Conservation (phyloP, 805 yeast species). For the Schwanniomyces occidentalis region DNA sequence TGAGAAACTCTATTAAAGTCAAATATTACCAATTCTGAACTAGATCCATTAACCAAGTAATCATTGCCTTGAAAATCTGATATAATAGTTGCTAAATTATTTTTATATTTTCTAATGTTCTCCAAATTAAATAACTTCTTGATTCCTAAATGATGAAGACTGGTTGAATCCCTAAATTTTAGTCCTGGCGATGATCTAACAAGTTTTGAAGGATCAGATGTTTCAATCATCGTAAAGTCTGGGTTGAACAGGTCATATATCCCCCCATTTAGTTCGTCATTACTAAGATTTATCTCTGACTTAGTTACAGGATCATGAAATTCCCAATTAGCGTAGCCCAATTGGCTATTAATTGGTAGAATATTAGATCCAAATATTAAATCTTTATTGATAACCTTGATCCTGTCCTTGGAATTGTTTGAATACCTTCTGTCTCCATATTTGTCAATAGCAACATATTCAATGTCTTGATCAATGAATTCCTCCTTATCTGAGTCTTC, state of each 20-base stretch:
- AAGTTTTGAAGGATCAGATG: conserved; percentile 15
- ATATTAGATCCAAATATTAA: neutral
- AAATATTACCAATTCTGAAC: conserved; percentile 36
- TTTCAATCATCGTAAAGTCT: conserved; percentile 10
- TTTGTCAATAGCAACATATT: conserved; percentile 12
- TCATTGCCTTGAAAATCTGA: conserved; percentile 14
- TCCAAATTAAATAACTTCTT: conserved; percentile 20
- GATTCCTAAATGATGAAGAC: conserved; percentile 23
- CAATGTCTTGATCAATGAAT: conserved; percentile 6
- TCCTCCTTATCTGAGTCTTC: conserved; percentile 7
- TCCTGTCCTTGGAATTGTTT: conserved; percentile 10
- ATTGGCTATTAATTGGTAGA: conserved; percentile 29
- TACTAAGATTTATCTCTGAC: conserved; percentile 9
- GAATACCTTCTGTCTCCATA: conserved; percentile 14
- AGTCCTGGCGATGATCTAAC: conserved; percentile 33
- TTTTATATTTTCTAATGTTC: conserved; percentile 39
- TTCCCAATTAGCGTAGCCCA: conserved; percentile 34
- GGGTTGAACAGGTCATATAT: conserved; percentile 13
- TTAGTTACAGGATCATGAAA: conserved; percentile 17
- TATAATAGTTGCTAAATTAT: conserved; percentile 34
- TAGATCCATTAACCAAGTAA: conserved; percentile 30
- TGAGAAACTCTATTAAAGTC: conserved; percentile 27
- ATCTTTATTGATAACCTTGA: neutral
- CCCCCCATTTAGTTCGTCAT: conserved; percentile 11
- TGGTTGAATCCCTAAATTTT: conserved; percentile 35